Evolutionary conservation across 805 yeast genomes (phyloP), one percentile per base, ranked within the genome.

Genomic region (Kluyveromyces aestuarii): DNA sequence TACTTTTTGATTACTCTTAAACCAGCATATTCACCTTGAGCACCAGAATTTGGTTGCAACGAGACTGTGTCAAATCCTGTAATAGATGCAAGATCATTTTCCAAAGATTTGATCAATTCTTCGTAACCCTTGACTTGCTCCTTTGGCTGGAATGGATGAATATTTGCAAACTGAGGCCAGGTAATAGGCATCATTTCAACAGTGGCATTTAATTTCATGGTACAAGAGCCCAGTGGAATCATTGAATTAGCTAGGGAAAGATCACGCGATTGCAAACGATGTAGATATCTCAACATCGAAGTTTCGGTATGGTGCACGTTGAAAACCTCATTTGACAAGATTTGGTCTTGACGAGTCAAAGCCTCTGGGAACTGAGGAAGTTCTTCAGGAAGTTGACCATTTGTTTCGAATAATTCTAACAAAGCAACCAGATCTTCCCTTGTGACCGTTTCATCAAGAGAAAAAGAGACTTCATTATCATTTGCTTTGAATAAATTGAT

Each of bases 11-110:
- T 91, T 41, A 89, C 88, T 51, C 95, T 79, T 51, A 93, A 74
- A 27, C 99, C 99, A 14, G 98, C 80, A 70, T 85, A 93, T 69
- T 93, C 99, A 68, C 99, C 99, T 69, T 91, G 96, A 38, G 99
- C 98, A 56, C 99, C 99, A 38, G 97, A 87, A 66, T 93, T 93
- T 53, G 99, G 99, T 82, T 88, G 95, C 51, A 87, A 72, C 2
- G 97, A 86, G 18, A 95, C 84, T 39, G 87, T 91, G 52, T 82
- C 87, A 61, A 93, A 88, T 0, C 98, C 98, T 10, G 99, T 91
- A 54, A 93, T 90, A 54, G 85, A 87, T 49, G 90, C 86, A 56
- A 93, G 73, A 67, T 93, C 98, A 37, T 73, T 71, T 66, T 87
- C 96, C 35, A 93, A 77, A 62, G 87, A 95, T 19, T 68, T 62